phyloP scores from a whole-genome alignment of 345 rosid genomes.

The Syzygium jambos region DNA sequence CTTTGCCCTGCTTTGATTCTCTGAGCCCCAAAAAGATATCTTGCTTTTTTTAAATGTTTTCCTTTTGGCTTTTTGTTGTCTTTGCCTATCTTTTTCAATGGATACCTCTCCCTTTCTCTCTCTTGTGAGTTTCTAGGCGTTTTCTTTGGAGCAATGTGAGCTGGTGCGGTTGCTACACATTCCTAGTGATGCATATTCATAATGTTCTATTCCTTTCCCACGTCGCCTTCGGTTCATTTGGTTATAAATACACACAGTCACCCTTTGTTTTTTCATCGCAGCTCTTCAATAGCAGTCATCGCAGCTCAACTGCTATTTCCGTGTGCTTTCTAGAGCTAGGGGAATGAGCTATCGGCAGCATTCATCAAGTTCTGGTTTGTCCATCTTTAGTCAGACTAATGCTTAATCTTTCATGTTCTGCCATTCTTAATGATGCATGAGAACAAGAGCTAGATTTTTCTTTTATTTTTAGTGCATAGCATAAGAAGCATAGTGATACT shows the following conservation, averaged over 20 bases:
- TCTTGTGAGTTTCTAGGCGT: neutral
- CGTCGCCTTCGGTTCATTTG: neutral
- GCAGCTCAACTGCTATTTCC: neutral
- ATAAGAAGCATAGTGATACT: neutral
- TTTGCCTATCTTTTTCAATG: slow-evolving; percentile 7
- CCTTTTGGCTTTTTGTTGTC: neutral
- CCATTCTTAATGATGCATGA: neutral
- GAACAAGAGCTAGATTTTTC: neutral
- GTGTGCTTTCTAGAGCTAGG: neutral
- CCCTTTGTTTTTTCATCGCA: slow-evolving; percentile 9
- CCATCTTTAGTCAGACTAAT: neutral
- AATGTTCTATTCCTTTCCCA: slow-evolving; percentile 5
- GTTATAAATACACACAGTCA: slow-evolving; percentile 6
- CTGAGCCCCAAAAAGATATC: slow-evolving; percentile 7
- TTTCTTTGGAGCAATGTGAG: neutral
- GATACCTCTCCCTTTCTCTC: neutral
- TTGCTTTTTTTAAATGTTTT: neutral
- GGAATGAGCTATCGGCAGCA: slow-evolving; percentile 15
- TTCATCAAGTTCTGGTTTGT: slow-evolving; percentile 14
- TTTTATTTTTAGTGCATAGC: neutral
- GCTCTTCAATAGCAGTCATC: neutral
- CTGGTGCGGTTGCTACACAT: slow-evolving; percentile 1
- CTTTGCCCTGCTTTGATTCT: slow-evolving; percentile 5
- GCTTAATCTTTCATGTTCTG: neutral
- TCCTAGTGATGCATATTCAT: slow-evolving; percentile 26